Evolutionary conservation across 176 grass and related monocot genomes (phyloP).

Genomic region (Oropetium thomaeum): DNA sequence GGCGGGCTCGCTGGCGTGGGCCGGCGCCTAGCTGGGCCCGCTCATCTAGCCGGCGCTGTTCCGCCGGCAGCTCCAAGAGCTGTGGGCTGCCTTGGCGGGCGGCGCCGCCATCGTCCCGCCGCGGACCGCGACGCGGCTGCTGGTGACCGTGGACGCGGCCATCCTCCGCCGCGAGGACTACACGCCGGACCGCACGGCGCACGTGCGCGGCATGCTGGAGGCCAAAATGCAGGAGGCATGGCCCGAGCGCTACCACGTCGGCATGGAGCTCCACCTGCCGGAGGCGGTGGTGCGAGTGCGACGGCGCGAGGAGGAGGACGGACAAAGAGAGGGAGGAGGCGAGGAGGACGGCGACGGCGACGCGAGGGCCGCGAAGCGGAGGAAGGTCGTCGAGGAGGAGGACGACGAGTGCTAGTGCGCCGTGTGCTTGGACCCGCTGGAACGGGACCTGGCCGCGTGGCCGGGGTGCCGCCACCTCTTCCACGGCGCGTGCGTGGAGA

Average conservation of each 20-base stretch:
- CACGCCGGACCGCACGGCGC: background rate
- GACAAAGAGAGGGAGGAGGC: too few relatives aligned
- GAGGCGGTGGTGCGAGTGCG: too few relatives aligned
- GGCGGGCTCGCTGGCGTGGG: constrained; percentile 2
- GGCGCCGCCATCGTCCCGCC: background rate
- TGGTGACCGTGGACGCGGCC: constrained; percentile 20
- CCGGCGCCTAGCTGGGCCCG: background rate
- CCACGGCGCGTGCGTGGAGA: constrained; percentile 30
- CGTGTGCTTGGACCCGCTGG: constrained; percentile 4
- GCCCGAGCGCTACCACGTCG: background rate
- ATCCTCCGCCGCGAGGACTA: constrained; percentile 15
- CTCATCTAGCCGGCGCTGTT: background rate
- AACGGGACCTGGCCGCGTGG: constrained; percentile 16
- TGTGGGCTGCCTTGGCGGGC: background rate
- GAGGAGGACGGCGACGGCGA: too few relatives aligned
- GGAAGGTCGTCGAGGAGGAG: background rate
- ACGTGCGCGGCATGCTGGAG: constrained; percentile 6
- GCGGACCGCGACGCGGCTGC: background rate
- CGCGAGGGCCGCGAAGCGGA: background rate
- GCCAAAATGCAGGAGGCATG: background rate
- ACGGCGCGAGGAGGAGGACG: background rate
- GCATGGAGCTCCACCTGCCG: constrained; percentile 17
- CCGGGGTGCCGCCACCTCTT: constrained; percentile 32
- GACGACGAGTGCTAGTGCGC: constrained; percentile 29
- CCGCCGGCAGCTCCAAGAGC: background rate